Evolutionary conservation across 495 filamentous ascomycete species (phyloP).

Genomic region (Penicillium pulvis): DNA sequence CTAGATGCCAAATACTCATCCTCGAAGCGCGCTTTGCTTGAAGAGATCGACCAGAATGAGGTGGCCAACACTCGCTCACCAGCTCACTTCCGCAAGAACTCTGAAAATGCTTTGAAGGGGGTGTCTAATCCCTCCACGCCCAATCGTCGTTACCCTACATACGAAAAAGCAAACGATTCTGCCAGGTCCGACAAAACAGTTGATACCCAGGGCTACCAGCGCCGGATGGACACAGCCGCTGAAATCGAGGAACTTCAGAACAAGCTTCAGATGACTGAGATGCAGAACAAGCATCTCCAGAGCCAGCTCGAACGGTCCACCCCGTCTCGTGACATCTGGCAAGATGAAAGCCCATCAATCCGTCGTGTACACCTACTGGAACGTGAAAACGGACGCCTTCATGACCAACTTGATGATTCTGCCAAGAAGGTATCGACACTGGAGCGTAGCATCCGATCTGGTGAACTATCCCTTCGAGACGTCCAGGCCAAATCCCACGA

Average conservation of each 20-base stretch:
- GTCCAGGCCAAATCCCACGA: slow-evolving; percentile 93
- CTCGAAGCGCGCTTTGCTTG: slow-evolving; percentile 71
- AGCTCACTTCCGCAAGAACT: slow-evolving; percentile 70
- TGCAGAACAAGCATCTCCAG: slow-evolving; percentile 94
- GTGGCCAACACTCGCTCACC: slow-evolving; percentile 76
- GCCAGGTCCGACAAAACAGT: slow-evolving; percentile 85
- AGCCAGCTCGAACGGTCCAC: slow-evolving; percentile 74
- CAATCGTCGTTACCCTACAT: slow-evolving; percentile 67
- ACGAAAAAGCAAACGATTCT: slow-evolving; percentile 69
- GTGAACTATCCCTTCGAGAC: slow-evolving; percentile 89
- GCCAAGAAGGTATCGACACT: slow-evolving; percentile 88
- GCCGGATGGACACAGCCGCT: slow-evolving; percentile 85
- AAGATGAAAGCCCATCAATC: slow-evolving; percentile 82
- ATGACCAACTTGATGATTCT: slow-evolving; percentile 95
- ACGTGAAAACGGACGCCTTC: slow-evolving; percentile 86
- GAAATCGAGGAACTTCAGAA: slow-evolving; percentile 94
- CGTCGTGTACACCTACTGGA: slow-evolving; percentile 89
- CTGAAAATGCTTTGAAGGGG: slow-evolving; percentile 63
- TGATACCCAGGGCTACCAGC: slow-evolving; percentile 86
- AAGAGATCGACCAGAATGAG: slow-evolving; percentile 88
- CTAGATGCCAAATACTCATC: slow-evolving; percentile 71
- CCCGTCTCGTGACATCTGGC: slow-evolving; percentile 59
- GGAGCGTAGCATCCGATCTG: slow-evolving; percentile 82
- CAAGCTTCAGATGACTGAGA: slow-evolving; percentile 90
- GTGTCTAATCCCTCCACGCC: slow-evolving; percentile 77